Evolutionary conservation across 2,329 filamentous ascomycete genomes (phyloP).

Genomic region (Fusarium secorum): DNA sequence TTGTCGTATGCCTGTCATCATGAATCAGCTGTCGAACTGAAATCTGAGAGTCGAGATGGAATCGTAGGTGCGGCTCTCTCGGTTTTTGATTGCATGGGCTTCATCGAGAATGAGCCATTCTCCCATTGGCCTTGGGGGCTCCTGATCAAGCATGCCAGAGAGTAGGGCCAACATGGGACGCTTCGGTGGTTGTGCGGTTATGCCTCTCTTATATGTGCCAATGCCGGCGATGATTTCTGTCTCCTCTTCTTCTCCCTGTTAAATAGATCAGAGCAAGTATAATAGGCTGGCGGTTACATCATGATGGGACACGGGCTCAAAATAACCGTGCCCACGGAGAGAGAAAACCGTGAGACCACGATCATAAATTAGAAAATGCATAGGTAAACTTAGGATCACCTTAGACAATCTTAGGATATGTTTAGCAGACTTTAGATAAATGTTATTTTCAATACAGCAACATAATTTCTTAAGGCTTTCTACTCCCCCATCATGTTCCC

Average conservation of each 20-base stretch:
- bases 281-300: too few species aligned
- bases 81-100: not conserved
- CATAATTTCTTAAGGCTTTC: fast-evolving
- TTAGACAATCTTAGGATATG: not conserved
- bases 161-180: not conserved
- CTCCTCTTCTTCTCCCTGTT: not conserved
- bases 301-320: not conserved
- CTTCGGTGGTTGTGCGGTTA: not conserved
- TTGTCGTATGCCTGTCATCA: not conserved
- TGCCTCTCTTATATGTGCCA: not conserved
- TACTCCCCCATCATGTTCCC: too few species aligned
- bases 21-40: not conserved
- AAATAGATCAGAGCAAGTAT: not conserved
- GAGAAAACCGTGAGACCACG: not conserved
- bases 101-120: not conserved
- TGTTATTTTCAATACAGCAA: too few species aligned
- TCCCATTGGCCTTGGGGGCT: not conserved
- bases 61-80: not conserved
- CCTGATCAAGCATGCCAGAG: not conserved
- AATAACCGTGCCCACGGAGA: not conserved
- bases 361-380: not conserved
- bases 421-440: not conserved
- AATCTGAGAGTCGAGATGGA: not conserved
- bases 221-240: not conserved
- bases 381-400: not conserved